Conservation (phyloP, 495 filamentous ascomycete species). For the Oidiodendron maius region DNA sequence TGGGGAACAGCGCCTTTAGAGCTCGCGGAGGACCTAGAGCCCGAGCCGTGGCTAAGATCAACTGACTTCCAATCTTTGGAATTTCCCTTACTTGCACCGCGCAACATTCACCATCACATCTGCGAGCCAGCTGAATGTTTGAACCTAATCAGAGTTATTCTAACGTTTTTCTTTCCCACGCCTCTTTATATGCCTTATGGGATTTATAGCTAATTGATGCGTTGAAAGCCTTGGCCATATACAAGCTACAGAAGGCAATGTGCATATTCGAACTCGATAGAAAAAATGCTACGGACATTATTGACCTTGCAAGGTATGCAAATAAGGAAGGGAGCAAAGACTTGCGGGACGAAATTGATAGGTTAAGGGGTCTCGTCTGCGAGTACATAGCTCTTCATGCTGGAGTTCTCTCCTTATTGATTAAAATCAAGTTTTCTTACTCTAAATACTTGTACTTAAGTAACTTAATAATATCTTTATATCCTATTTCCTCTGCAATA, state of each 20-base stretch:
- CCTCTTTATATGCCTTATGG: conserved; percentile 22
- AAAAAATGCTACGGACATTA: conserved; percentile 13
- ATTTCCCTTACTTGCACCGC: neutral
- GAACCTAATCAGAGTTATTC: conserved; percentile 16
- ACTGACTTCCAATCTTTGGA: neutral
- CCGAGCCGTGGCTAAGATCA: too few relatives aligned
- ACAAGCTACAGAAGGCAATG: conserved; percentile 26
- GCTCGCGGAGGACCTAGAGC: too few relatives aligned
- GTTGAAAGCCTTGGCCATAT: conserved; percentile 20
- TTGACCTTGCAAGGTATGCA: conserved; percentile 22
- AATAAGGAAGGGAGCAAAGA: conserved; percentile 7
- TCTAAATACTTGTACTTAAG: too few relatives aligned
- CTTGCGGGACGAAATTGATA: conserved; percentile 4
- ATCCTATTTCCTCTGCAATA: too few relatives aligned
- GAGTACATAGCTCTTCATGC: conserved; percentile 12
- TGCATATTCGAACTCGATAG: conserved; percentile 14
- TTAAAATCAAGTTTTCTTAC: too few relatives aligned
- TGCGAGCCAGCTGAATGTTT: neutral
- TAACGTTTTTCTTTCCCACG: conserved; percentile 22
- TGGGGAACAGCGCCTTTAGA: too few relatives aligned
- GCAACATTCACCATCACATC: neutral
- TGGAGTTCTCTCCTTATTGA: neutral
- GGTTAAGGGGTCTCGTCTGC: conserved; percentile 11
- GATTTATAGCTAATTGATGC: conserved; percentile 12
- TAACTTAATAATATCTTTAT: too few relatives aligned